Percentiles rank a stretch among this genome's conserved stretches.
These are phyloP conservation scores for Salix dunnii DNA, from an alignment of 345 rosid species.

Conservation along the genomic window DNA sequence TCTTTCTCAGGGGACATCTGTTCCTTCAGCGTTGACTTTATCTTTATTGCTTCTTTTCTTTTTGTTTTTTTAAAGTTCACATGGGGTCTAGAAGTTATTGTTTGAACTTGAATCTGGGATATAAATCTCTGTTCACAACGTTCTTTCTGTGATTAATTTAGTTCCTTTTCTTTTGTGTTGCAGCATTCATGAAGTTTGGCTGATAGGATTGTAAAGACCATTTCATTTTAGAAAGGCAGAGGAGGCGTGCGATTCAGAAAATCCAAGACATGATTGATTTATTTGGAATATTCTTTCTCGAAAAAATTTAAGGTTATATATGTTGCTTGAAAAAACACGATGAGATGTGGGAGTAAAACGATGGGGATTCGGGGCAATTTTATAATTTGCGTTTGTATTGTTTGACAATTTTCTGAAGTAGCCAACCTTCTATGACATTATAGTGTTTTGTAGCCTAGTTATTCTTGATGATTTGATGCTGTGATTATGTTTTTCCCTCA, in stretches of 20 bases:
- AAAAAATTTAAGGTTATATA: not conserved
- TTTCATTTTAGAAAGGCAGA: not conserved
- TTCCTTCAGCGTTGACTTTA: not conserved
- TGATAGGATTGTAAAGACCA: not conserved
- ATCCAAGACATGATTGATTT: not conserved
- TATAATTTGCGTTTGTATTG: not conserved
- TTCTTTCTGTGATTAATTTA: not conserved
- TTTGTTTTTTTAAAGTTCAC: not conserved
- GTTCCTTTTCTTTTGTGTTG: not conserved
- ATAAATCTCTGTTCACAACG: not conserved
- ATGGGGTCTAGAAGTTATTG: not conserved
- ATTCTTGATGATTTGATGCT: not conserved
- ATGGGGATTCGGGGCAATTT: not conserved
- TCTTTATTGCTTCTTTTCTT: not conserved
- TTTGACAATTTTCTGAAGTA: not conserved
- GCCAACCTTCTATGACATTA: not conserved
- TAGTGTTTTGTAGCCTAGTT: not conserved
- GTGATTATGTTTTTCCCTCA: not conserved
- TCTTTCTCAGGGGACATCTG: not conserved
- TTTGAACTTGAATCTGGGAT: not conserved
- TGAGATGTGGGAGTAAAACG: not conserved
- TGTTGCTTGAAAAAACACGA: not conserved
- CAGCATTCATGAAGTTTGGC: not conserved
- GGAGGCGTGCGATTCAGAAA: not conserved
- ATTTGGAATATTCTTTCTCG: not conserved